Evolutionary conservation across 345 rosid genomes (phyloP), one percentile per base, ranked within the genome.

Genomic region (Sonneratia alba): DNA sequence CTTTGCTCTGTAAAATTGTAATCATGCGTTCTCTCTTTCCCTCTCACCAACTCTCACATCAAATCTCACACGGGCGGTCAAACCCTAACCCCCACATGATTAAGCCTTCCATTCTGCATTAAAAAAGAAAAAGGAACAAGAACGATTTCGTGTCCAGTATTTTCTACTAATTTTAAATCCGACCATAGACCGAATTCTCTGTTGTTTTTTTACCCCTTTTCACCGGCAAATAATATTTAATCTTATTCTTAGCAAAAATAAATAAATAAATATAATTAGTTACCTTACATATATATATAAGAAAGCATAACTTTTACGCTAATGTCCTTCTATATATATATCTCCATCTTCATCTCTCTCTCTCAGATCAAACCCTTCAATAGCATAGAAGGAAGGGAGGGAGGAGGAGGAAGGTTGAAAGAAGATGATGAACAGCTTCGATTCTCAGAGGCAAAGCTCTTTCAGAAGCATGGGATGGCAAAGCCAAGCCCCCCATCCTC

Each of bases 381-480:
- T 6, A 34, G 24, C 53, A 74, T 51, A 42, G 36, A 65, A 16
- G 15, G 0, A 3, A 8, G n/a, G 4, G 15, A 53, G 59, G 59
- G n/a, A 53, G 34, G 13, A n/a, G 7, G 34, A 12, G 18, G 36
- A 74, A 68, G 43, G 3, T 0, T 32, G 3, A 3, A 1, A 10
- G 12, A 49, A 45, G 10, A 67, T 4, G 62, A 90, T 83, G 86
- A 84, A 82, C 71, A 75, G 80, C 76, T 82, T 82, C 67, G 84
- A 81, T 67, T 67, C 85, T 68, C 88, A 79, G 75, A 81, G 78
- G 68, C 89, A 86, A 80, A 87, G 82, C 34, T 73, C 91, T 21
- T 47, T 82, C 36, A 85, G 83, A 70, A 76, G 83, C 76, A 87
- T 62, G 37, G 7, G 83, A 77, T 81, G 83, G 85, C 88, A 83